Base-by-base conservation (phyloP, 345 rosid species). In the Bruguiera sexangula region DNA sequence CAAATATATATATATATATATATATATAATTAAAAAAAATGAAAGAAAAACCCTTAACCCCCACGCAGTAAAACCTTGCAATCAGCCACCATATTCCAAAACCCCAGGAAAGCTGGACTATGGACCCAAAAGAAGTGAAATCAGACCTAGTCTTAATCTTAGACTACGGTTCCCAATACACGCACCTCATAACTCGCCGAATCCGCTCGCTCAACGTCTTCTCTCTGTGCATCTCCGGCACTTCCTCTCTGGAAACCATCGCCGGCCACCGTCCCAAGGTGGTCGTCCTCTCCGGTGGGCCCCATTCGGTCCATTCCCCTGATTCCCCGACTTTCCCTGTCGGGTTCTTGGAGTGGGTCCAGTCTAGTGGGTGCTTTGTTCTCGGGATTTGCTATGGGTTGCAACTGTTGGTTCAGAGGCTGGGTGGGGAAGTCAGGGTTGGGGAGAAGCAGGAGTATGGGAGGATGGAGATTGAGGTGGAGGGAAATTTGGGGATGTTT, bases 401-500 rank as follows among this genome's bases (percentile, higher is more conserved):
- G 76, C 99, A 95, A 46, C 60, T 95, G 82, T 70, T 92, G 66
- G 99, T 92, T 72, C 93, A 90, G 82, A 89, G 75, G 68, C 79
- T 95, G 57, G 99, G 96, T 0, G 97, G 97, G 27, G 84, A 79
- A 39, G 96, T 95, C 8, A 75, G 76, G 71, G 82, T 85, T 43
- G 96, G 99, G 58, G 89, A 84, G 62, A 86, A 79, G 71, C 95
- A 92, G 82, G 97, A 92, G 80, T 95, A 95, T 62, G 99, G 99
- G 79, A 84, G 87, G 80, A 95, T 91, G 99, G 96, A 92, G 85
- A 87, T 92, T 80, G 84, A 32, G 69, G 99, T 92, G 32, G 83
- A 72, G 60, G 69, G 75, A 24, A 79, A 60, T 65, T 60, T 57
- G 3, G 96, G 92, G 62, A 67, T 95, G 68, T 92, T 78, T 63